phyloP scores from a whole-genome alignment of 2,329 filamentous ascomycete species.

The Neodidymelliopsis sp. region DNA sequence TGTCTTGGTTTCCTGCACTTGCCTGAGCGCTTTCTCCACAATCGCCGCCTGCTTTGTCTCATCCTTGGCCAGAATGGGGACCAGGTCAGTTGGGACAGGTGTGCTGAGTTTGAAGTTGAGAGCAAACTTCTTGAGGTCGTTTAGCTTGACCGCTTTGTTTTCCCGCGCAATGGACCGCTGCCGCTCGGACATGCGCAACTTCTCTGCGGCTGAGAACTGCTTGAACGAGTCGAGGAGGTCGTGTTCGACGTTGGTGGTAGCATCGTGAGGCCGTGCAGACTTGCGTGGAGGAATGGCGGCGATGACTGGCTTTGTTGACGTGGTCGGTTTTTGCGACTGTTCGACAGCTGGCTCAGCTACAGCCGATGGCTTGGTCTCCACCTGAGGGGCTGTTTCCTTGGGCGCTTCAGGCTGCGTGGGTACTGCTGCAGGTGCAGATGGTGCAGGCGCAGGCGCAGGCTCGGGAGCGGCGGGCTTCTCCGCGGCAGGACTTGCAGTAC shows the following conservation, averaged over 20 bases:
- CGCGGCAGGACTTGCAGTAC: slow-evolving; percentile 30
- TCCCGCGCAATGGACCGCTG: slow-evolving; percentile 62
- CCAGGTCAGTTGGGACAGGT: slow-evolving; percentile 87
- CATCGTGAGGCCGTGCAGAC: slow-evolving; percentile 57
- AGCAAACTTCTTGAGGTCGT: slow-evolving; percentile 94
- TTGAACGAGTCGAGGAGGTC: slow-evolving; percentile 70
- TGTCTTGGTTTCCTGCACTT: slow-evolving; percentile 65
- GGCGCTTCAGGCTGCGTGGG: slow-evolving; percentile 25
- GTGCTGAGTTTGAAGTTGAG: slow-evolving; percentile 93
- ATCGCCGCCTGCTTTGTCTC: slow-evolving; percentile 94
- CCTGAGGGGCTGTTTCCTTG: slow-evolving; percentile 26
- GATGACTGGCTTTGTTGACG: slow-evolving; percentile 37
- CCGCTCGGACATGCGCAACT: slow-evolving; percentile 65
- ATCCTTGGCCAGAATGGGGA: slow-evolving; percentile 95
- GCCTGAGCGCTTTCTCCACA: slow-evolving; percentile 82
- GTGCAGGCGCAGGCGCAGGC: slow-evolving; percentile 18
- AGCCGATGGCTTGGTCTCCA: slow-evolving; percentile 28
- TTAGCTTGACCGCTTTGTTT: slow-evolving; percentile 92
- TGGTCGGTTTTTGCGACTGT: slow-evolving; percentile 39
- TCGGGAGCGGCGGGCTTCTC: slow-evolving; percentile 31
- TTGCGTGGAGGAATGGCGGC: slow-evolving; percentile 44
- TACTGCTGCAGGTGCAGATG: neutral
- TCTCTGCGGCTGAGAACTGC: slow-evolving; percentile 68
- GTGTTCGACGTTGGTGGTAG: slow-evolving; percentile 66
- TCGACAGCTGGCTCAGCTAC: slow-evolving; percentile 32